A percentile compares a stretch with the other conserved stretches of the same genome.
Evolutionary conservation across 305 asterid genomes (phyloP).

Genomic region (Withania somnifera): DNA sequence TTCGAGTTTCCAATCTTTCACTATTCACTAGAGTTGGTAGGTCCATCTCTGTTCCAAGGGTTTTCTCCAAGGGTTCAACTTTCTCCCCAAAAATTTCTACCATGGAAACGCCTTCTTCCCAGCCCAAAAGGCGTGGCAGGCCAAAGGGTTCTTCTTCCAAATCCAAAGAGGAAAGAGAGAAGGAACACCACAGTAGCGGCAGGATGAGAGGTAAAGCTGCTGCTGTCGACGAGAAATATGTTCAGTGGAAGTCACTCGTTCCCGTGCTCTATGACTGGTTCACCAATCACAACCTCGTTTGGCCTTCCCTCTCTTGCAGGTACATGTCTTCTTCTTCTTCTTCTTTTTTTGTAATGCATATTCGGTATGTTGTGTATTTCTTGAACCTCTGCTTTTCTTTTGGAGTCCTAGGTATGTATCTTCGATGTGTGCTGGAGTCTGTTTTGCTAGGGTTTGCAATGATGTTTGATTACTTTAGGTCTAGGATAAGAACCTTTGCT

Average conservation of each 20-base stretch:
- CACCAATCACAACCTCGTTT: constrained; percentile 37
- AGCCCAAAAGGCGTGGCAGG: constrained; percentile 81
- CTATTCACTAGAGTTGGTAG: not conserved
- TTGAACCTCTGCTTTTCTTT: not conserved
- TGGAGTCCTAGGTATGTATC: not conserved
- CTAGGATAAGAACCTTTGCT: not conserved
- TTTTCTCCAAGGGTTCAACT: constrained; percentile 5
- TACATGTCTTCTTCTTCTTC: not conserved
- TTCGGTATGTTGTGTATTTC: not conserved
- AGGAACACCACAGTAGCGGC: constrained; percentile 24
- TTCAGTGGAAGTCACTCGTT: constrained; percentile 78
- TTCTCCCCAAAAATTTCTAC: not conserved
- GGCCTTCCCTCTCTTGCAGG: constrained; percentile 49
- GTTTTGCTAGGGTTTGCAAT: not conserved
- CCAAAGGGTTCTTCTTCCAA: constrained; percentile 60
- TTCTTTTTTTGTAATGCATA: not conserved
- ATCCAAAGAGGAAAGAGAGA: constrained; percentile 49
- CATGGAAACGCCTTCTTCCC: constrained; percentile 32
- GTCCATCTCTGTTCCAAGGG: not conserved
- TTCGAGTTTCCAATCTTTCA: not conserved
- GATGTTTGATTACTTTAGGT: not conserved
- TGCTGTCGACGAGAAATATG: constrained; percentile 59
- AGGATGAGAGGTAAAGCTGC: constrained; percentile 32
- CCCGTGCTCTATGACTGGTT: constrained; percentile 88
- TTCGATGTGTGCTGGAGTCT: not conserved